Percentiles rank a stretch among this genome's conserved stretches.
Conservation (phyloP, 2,329 filamentous ascomycete genomes). For the Dothiorella sarmentorum region DNA sequence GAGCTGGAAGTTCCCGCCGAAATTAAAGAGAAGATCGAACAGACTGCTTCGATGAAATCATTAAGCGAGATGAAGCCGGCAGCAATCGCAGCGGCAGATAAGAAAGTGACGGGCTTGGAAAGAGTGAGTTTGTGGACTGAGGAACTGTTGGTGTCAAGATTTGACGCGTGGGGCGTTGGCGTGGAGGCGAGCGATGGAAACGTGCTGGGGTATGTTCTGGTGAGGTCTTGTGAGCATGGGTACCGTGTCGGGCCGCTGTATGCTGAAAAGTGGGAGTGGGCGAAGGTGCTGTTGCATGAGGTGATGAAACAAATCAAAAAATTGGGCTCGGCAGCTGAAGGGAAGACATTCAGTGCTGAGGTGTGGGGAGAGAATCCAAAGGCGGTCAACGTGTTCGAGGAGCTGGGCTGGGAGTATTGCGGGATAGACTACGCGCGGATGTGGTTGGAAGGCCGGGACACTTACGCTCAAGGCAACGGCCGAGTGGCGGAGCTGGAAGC, state of each 20-base stretch:
- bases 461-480: constrained; percentile 30
- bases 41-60: constrained; percentile 14
- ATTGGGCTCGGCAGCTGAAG: not conserved
- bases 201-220: constrained; percentile 22
- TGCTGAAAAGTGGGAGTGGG: constrained; percentile 27
- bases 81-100: constrained; percentile 27
- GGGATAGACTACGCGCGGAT: constrained; percentile 37
- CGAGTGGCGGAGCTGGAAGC: constrained; percentile 30
- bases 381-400: constrained; percentile 31
- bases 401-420: constrained; percentile 30
- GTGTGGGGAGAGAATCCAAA: constrained; percentile 32
- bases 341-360: constrained; percentile 29
- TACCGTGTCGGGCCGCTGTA: constrained; percentile 37
- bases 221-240: constrained; percentile 32
- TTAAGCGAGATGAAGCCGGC: constrained; percentile 25
- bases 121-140: constrained; percentile 31
- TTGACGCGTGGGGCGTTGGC: constrained; percentile 30
- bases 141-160: constrained; percentile 27
- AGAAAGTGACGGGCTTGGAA: constrained; percentile 32
- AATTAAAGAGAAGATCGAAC: constrained; percentile 11
- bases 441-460: constrained; percentile 34
- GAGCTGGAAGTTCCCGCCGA: not conserved
- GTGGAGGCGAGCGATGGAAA: constrained; percentile 26
- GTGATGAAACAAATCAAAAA: constrained; percentile 26
- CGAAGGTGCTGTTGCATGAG: constrained; percentile 25